A percentile compares a stretch with the other conserved stretches of the same genome.
phyloP scores from a whole-genome alignment of 345 rosid genomes.

The Luvunga scandens region DNA sequence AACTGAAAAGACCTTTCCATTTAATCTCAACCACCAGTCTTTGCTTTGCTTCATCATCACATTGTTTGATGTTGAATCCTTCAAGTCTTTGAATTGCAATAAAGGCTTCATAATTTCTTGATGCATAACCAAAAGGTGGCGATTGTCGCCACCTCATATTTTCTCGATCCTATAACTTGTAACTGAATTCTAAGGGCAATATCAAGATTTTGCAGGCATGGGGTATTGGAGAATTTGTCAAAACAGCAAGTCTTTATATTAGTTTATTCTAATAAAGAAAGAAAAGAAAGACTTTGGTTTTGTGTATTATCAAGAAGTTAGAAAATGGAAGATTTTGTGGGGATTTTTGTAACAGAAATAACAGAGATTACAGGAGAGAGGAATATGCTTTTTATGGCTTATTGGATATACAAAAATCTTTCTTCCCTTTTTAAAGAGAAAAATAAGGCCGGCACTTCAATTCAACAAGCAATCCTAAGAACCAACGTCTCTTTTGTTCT shows the following conservation, averaged over 20 bases:
- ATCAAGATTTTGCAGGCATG: not conserved
- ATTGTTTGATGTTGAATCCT: conserved; percentile 27
- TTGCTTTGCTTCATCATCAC: conserved; percentile 11
- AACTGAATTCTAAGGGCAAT: not conserved
- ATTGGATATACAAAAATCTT: not conserved
- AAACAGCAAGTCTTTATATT: not conserved
- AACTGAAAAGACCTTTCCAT: conserved; percentile 44
- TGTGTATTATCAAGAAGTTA: not conserved
- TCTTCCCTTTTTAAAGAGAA: too few relatives aligned
- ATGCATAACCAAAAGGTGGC: conserved; percentile 18
- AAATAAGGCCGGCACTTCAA: too few relatives aligned
- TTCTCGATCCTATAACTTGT: conserved; percentile 3
- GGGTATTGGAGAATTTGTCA: not conserved
- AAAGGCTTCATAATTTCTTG: conserved; percentile 45
- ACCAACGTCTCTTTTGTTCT: not conserved
- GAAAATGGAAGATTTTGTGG: not conserved
- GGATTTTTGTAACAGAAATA: not conserved
- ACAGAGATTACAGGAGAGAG: not conserved
- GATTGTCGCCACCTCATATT: conserved; percentile 50
- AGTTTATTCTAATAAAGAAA: not conserved
- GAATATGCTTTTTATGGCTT: not conserved
- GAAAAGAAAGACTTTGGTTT: not conserved
- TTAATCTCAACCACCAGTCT: conserved; percentile 46
- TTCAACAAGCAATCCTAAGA: not conserved
- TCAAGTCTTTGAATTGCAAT: conserved; percentile 34